These are phyloP conservation scores for Penicillium sumatraense DNA, from an alignment of 2,329 filamentous ascomycete species.

Conservation along the genomic window DNA sequence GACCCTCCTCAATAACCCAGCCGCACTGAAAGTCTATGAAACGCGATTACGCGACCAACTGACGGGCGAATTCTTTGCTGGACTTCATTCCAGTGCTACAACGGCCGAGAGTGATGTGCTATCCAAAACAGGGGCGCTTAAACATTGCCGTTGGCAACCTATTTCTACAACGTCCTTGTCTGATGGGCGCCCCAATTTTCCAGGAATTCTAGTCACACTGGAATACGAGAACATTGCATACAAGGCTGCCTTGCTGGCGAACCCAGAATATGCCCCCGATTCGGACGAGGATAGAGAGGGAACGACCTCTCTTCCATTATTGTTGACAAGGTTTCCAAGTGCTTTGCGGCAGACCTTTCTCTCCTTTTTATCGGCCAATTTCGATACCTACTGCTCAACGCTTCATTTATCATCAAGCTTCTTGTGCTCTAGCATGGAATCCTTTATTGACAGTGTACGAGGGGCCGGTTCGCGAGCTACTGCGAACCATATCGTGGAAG, in stretches of 20 bases:
- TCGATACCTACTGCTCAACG: constrained; percentile 55
- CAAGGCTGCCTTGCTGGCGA: constrained; percentile 55
- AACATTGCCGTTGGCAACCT: constrained; percentile 51
- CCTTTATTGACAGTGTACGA: constrained; percentile 31
- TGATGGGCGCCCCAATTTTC: constrained; percentile 30
- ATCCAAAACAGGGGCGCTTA: constrained; percentile 52
- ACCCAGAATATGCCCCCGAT: constrained; percentile 28
- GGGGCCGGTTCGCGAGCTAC: not conserved
- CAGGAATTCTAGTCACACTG: constrained; percentile 55
- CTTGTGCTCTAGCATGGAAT: constrained; percentile 51
- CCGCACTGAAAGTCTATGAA: constrained; percentile 51
- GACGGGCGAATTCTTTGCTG: constrained; percentile 54
- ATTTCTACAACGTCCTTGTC: constrained; percentile 37
- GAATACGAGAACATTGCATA: constrained; percentile 56
- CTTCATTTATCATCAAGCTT: constrained; percentile 51
- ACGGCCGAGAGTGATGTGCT: constrained; percentile 42
- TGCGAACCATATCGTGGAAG: constrained; percentile 27
- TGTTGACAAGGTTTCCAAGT: constrained; percentile 57
- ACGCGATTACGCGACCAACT: constrained; percentile 54
- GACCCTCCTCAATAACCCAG: constrained; percentile 38
- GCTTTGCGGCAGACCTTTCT: constrained; percentile 54
- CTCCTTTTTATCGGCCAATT: constrained; percentile 54
- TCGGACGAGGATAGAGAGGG: constrained; percentile 23
- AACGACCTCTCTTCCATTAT: constrained; percentile 55
- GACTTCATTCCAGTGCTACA: constrained; percentile 45